Evolutionary conservation across 352 stramenopile genomes (phyloP).

Genomic region (Globisporangium cystogenes): DNA sequence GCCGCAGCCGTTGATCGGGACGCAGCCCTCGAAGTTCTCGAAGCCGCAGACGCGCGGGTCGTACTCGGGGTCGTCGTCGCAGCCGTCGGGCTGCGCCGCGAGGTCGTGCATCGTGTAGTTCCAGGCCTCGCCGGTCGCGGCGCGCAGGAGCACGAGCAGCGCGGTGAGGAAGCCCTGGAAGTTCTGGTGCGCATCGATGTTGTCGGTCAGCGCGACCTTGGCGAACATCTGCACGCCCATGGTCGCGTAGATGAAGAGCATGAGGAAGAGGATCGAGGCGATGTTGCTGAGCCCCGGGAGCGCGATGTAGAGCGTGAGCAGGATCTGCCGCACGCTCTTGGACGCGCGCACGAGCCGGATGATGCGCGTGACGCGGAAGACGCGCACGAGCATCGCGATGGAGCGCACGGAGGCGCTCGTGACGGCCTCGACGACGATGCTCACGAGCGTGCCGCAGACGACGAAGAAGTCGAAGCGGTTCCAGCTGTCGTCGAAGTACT

Average conservation of each 20-base stretch:
- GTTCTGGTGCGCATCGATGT: slow-evolving; percentile 87
- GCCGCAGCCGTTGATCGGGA: slow-evolving; percentile 75
- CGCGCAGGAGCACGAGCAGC: slow-evolving; percentile 86
- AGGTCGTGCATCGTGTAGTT: slow-evolving; percentile 92
- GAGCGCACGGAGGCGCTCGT: slow-evolving; percentile 56
- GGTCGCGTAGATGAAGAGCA: slow-evolving; percentile 93
- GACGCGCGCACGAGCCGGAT: slow-evolving; percentile 81
- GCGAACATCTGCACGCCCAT: slow-evolving; percentile 92
- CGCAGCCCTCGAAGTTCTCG: slow-evolving; percentile 54
- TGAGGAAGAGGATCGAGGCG: slow-evolving; percentile 86
- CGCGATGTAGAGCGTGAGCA: slow-evolving; percentile 89
- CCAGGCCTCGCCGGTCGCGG: slow-evolving; percentile 92
- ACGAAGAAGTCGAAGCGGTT: slow-evolving; percentile 90
- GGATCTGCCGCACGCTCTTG: slow-evolving; percentile 83
- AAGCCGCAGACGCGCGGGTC: slow-evolving; percentile 71
- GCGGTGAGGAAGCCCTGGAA: slow-evolving; percentile 91
- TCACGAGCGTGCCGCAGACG: slow-evolving; percentile 56
- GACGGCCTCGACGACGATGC: slow-evolving; percentile 51
- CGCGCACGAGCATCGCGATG: slow-evolving; percentile 84
- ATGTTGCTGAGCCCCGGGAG: slow-evolving; percentile 90
- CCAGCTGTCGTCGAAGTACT: slow-evolving; percentile 86
- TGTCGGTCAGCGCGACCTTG: slow-evolving; percentile 64
- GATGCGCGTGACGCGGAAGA: slow-evolving; percentile 88
- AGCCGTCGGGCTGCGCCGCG: slow-evolving; percentile 25
- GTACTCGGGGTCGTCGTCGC: slow-evolving; percentile 61